These are phyloP conservation scores for Vitis rupestris DNA, from an alignment of 164 flowering plant genomes.

Conservation along the genomic window DNA sequence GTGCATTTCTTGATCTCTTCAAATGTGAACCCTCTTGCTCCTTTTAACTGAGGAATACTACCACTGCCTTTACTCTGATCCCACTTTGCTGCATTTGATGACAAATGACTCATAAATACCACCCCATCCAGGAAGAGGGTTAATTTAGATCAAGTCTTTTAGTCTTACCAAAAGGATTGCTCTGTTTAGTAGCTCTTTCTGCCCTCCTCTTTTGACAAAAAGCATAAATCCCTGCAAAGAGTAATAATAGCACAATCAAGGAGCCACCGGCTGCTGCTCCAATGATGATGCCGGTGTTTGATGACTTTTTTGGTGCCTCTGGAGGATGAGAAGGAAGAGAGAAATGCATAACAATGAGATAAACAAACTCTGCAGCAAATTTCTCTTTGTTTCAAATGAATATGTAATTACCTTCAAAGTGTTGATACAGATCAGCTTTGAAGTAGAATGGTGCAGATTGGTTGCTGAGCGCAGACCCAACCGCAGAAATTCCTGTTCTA, in stretches of 20 bases:
- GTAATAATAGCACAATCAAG: constrained; percentile 20
- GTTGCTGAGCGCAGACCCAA: not conserved
- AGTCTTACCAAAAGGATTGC: constrained; percentile 17
- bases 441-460: not conserved
- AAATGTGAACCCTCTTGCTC: constrained; percentile 8
- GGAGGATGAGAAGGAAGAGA: not conserved
- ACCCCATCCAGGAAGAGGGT: not conserved
- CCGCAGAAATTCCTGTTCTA: constrained; percentile 16
- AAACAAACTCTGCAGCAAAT: too few species aligned
- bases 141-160: not conserved
- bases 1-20: constrained; percentile 30
- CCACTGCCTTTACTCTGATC: constrained; percentile 32
- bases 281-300: constrained; percentile 18
- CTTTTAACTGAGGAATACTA: constrained; percentile 41
- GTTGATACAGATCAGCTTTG: not conserved
- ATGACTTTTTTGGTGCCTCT: not conserved
- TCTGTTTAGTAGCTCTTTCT: constrained; percentile 30
- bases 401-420: constrained; percentile 12
- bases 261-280: constrained; percentile 30
- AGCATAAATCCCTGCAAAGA: constrained; percentile 30
- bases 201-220: constrained; percentile 36
- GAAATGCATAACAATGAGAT: not conserved
- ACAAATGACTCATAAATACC: not conserved
- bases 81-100: constrained; percentile 29
- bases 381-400: too few species aligned